Base-by-base conservation (phyloP, 106 monocot genomes). In the Dendrobium officinale region DNA sequence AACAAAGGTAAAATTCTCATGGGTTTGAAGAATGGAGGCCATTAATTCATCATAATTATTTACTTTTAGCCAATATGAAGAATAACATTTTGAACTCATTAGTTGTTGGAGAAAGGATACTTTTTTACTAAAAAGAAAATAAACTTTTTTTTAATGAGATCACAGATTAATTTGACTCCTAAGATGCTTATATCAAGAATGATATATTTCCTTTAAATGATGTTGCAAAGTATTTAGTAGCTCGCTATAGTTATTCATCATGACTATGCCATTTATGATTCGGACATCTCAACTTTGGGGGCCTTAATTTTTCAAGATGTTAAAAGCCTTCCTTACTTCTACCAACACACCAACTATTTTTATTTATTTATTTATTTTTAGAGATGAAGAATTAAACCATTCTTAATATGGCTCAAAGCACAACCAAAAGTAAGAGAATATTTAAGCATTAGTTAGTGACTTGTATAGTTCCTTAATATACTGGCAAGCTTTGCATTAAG, bases 51-150 rank as follows among this genome's bases (percentile, higher is more conserved):
- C 13, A 4, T 33, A 8, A 42, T 47, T 68, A 47, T 67, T 1
- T 77, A 42, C 26, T 77, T 48, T 70, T 26, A 77, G 77, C 77
- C 41, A 10, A 77, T 40, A 43, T 77, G 3, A 78, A 77, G 33
- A 47, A 82, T 31, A 82, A 78, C 68, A 77, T 82, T 78, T 33
- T 82, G 4, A 82, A 67, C 70, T 45, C 51, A 47, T 7, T 59
- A 82, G 47, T 61, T 82, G 24, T 29, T 82, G 26, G 2, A 6
- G 2, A 77, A 67, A 58, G 67, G 77, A 11, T 33, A 77, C 45
- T 2, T 45, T 61, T 72, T 49, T 18, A 61, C 6, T 83, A 70
- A 18, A 78, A 54, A 24, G 48, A 72, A 22, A 78, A 72, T 51
- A 8, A 3, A n/a, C 78, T 67, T 72, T 68, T 68, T 54, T 15